Percentiles rank a stretch among this genome's conserved stretches.
phyloP scores from a whole-genome alignment of 495 filamentous ascomycete genomes.

The Massariosphaeria phaeospora region DNA sequence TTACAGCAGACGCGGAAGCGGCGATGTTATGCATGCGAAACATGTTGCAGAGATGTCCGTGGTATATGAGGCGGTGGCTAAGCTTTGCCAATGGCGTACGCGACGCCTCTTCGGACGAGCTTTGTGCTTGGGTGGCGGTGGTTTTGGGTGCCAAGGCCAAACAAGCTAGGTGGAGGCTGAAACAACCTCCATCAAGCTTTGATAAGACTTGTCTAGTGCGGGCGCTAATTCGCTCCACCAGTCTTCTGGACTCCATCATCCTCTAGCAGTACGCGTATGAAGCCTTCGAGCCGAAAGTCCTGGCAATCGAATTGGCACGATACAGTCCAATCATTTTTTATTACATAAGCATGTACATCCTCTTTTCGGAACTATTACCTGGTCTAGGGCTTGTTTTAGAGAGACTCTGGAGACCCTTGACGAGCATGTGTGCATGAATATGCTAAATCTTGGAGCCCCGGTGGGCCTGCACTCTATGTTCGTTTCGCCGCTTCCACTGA shows the following conservation, averaged over 20 bases:
- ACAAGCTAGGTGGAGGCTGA: conserved; percentile 5
- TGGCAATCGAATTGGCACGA: not conserved
- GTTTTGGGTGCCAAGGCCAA: conserved; percentile 22
- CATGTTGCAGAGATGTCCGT: not conserved
- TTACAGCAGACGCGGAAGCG: too few species aligned
- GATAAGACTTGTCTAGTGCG: conserved; percentile 10
- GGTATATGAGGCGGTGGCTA: not conserved
- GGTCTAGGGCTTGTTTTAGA: too few species aligned
- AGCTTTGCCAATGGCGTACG: not conserved
- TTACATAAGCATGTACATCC: too few species aligned
- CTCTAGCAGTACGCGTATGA: conserved; percentile 22
- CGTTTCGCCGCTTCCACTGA: too few species aligned
- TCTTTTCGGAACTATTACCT: too few species aligned
- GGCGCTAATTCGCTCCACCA: conserved; percentile 8
- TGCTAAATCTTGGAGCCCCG: too few species aligned
- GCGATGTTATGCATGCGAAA: too few species aligned
- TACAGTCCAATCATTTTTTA: not conserved
- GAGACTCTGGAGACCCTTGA: too few species aligned
- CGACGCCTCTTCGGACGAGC: conserved; percentile 1
- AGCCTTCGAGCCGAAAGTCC: conserved; percentile 7
- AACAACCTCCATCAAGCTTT: not conserved
- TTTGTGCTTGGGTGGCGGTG: not conserved
- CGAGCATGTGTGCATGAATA: too few species aligned
- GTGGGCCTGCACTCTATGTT: too few species aligned
- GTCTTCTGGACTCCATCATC: not conserved